phyloP scores from a whole-genome alignment of 345 rosid genomes.

The Hibiscus tridactylites region DNA sequence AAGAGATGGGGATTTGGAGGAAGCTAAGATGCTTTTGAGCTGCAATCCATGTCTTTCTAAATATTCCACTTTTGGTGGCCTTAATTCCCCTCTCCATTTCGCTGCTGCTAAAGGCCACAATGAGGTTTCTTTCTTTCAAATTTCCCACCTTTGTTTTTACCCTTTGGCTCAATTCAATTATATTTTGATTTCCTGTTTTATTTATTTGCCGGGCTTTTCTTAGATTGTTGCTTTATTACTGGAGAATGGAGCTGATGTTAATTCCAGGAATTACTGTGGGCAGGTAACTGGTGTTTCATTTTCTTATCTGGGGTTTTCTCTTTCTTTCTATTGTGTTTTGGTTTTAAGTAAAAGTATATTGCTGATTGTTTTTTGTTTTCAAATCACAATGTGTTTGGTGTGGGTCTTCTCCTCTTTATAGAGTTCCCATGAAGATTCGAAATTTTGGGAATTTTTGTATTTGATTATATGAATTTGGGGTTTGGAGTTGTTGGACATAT shows the following conservation, averaged over 20 bases:
- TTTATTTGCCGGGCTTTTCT: slow-evolving; percentile 5
- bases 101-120: slow-evolving; percentile 98
- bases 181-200: not conserved
- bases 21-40: slow-evolving; percentile 93
- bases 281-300: slow-evolving; percentile 45
- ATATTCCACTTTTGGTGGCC: slow-evolving; percentile 97
- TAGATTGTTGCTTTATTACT: slow-evolving; percentile 84
- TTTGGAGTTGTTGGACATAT: not conserved
- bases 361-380: not conserved
- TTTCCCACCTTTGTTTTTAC: too few species aligned
- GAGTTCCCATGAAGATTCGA: not conserved
- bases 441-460: not conserved
- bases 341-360: not conserved
- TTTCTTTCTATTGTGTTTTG: not conserved
- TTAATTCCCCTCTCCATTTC: slow-evolving; percentile 96
- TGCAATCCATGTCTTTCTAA: slow-evolving; percentile 92
- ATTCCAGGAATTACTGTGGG: slow-evolving; percentile 95
- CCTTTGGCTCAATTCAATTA: not conserved
- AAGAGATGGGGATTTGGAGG: slow-evolving; percentile 92
- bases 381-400: not conserved
- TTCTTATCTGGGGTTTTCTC: not conserved
- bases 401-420: not conserved
- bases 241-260: slow-evolving; percentile 96
- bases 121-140: slow-evolving; percentile 40
- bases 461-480: slow-evolving; percentile 2